phyloP scores from a whole-genome alignment of 352 stramenopile genomes.

The Phytophthora palmivora region DNA sequence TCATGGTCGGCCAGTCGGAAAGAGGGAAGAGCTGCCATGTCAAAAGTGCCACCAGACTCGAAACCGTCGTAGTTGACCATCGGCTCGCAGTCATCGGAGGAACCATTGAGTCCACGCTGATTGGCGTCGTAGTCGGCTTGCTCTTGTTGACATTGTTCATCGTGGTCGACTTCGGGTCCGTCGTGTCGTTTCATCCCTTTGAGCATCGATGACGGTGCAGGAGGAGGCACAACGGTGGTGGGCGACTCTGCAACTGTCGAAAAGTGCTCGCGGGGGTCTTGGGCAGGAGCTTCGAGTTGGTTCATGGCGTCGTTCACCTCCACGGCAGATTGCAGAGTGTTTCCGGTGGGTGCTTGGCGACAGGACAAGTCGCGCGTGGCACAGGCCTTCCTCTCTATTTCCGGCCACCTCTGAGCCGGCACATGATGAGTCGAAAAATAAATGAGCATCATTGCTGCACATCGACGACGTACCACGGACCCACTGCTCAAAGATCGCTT shows the following conservation, averaged over 20 bases:
- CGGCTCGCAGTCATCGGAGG: constrained; percentile 32
- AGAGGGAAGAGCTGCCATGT: constrained; percentile 5
- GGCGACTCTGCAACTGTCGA: constrained; percentile 19
- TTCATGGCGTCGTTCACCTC: constrained; percentile 21
- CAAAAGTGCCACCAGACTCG: constrained; percentile 30
- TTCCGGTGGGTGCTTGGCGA: constrained; percentile 3
- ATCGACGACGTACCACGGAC: neutral
- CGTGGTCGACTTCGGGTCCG: constrained; percentile 14
- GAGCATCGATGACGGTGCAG: constrained; percentile 1
- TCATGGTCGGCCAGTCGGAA: constrained; percentile 15
- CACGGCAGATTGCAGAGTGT: constrained; percentile 33
- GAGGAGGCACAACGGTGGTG: neutral
- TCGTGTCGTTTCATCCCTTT: constrained; percentile 17
- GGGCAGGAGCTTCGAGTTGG: constrained; percentile 19
- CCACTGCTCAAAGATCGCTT: constrained; percentile 19
- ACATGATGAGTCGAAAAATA: constrained; percentile 37
- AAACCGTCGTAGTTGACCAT: constrained; percentile 51
- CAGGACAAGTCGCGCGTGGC: constrained; percentile 25
- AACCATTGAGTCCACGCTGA: constrained; percentile 9
- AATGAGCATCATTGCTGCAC: constrained; percentile 9
- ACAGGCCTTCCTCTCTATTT: constrained; percentile 42
- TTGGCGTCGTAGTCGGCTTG: constrained; percentile 23
- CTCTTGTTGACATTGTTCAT: constrained; percentile 33
- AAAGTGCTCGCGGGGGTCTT: neutral
- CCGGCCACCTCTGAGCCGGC: constrained; percentile 22